phyloP scores from a whole-genome alignment of 2,329 filamentous ascomycete species.

The Epicoccum sorghinum region DNA sequence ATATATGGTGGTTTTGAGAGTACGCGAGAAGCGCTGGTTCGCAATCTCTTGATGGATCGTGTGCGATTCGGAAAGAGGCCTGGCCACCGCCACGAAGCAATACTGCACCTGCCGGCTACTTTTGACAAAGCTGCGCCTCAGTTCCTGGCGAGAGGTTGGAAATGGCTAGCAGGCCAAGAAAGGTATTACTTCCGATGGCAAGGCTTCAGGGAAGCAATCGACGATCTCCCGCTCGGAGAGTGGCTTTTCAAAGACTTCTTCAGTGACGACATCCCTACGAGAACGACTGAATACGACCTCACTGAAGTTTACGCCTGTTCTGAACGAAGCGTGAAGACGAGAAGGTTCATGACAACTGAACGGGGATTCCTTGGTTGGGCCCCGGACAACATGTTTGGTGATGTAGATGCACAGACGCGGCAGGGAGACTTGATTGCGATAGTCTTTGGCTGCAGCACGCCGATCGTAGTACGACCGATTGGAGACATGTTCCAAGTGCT shows the following conservation, averaged over 20 bases:
- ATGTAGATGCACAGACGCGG: background rate
- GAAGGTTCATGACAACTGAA: slow-evolving; percentile 7
- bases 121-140: slow-evolving; percentile 1
- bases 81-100: background rate
- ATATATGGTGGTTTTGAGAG: slow-evolving; percentile 4
- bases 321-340: background rate
- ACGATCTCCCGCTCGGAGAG: slow-evolving; percentile 2
- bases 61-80: background rate
- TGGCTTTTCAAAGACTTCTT: slow-evolving; percentile 1
- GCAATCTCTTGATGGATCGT: slow-evolving; percentile 2
- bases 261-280: background rate
- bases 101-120: slow-evolving; percentile 6
- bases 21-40: background rate
- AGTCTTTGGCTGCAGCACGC: slow-evolving; percentile 14
- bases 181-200: slow-evolving; percentile 16
- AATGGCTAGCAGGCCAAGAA: background rate
- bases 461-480: slow-evolving; percentile 3
- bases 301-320: slow-evolving; percentile 7
- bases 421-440: slow-evolving; percentile 12
- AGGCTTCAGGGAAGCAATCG: background rate
- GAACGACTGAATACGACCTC: slow-evolving; percentile 4
- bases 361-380: slow-evolving; percentile 13
- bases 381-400: slow-evolving; percentile 8
- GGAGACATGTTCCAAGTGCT: background rate
- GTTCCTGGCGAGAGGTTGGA: slow-evolving; percentile 6